phyloP scores from a whole-genome alignment of 148 eudicot species.

The Rheum nobile region DNA sequence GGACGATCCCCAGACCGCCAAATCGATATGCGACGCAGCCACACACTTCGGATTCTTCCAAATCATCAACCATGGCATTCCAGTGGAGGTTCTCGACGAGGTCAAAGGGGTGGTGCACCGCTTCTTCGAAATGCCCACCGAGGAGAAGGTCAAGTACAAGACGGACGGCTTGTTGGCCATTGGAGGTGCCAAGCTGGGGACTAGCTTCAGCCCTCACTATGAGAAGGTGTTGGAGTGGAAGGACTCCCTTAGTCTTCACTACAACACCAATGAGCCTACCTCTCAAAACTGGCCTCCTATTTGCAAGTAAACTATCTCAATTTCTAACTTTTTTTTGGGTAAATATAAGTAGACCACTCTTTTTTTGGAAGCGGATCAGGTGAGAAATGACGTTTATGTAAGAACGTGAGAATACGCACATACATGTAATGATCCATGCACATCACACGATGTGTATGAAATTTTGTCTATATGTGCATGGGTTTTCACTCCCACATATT shows the following conservation, averaged over 20 bases:
- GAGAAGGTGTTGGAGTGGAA: no score
- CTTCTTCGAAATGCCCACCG: conserved; percentile 26
- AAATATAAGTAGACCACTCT: no score
- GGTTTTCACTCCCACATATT: no score
- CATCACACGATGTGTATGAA: no score
- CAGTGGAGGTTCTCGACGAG: conserved; percentile 22
- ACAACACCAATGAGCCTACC: neutral
- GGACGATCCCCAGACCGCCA: conserved; percentile 6
- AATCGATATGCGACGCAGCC: conserved; percentile 17
- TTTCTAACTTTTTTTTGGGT: no score
- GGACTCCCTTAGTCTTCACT: no score
- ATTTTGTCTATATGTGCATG: no score
- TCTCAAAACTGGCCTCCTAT: neutral
- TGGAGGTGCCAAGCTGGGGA: conserved; percentile 15
- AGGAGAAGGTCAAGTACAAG: conserved; percentile 26
- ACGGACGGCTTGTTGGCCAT: neutral
- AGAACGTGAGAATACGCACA: no score
- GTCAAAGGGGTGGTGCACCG: conserved; percentile 17
- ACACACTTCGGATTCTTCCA: conserved; percentile 14
- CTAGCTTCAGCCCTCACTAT: conserved; percentile 10
- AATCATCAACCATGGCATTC: conserved; percentile 25
- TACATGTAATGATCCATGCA: no score
- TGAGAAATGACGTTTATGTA: no score
- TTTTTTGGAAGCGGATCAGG: no score
- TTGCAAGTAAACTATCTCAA: neutral